Conservation (phyloP, 768 basidiomycete species). For the Boletus fagicola region DNA sequence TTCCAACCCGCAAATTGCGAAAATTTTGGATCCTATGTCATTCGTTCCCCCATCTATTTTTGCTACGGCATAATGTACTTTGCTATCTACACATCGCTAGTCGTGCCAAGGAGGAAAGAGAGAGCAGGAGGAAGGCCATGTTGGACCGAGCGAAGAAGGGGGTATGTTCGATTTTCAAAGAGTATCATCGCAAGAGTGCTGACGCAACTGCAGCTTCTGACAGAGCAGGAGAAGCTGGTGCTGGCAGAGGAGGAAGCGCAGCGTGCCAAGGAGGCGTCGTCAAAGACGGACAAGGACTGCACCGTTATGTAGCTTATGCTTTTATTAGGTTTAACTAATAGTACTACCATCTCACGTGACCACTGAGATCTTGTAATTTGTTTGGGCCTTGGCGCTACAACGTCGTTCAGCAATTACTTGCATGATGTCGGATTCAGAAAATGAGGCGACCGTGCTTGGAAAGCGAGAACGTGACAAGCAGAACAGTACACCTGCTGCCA, state of each 20-base stretch:
- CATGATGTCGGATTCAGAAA: conserved; percentile 45
- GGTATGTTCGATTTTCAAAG: conserved; percentile 39
- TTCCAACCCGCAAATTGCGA: conserved; percentile 35
- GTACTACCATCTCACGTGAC: conserved; percentile 8
- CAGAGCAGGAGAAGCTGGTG: conserved; percentile 61
- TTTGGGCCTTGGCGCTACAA: background rate
- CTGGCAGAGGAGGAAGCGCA: conserved; percentile 54
- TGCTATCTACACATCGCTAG: conserved; percentile 37
- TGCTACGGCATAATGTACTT: conserved; percentile 53
- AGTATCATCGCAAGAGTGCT: background rate
- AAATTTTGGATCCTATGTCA: conserved; percentile 40
- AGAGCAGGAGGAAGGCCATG: conserved; percentile 69
- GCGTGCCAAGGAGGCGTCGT: conserved; percentile 30
- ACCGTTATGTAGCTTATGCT: conserved; percentile 47
- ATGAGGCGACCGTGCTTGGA: conserved; percentile 56
- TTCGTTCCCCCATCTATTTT: conserved; percentile 71
- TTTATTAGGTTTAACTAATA: background rate
- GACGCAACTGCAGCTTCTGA: conserved; percentile 45
- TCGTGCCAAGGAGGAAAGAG: conserved; percentile 72
- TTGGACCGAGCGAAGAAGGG: conserved; percentile 73
- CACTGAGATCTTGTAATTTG: background rate
- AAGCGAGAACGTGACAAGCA: conserved; percentile 53
- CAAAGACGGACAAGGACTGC: conserved; percentile 46
- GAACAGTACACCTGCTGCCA: conserved; percentile 16
- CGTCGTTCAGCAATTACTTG: background rate